Evolutionary conservation across 352 stramenopile genomes (phyloP), one percentile per base, ranked within the genome.

Genomic region (Phytophthora pseudosyringae): DNA sequence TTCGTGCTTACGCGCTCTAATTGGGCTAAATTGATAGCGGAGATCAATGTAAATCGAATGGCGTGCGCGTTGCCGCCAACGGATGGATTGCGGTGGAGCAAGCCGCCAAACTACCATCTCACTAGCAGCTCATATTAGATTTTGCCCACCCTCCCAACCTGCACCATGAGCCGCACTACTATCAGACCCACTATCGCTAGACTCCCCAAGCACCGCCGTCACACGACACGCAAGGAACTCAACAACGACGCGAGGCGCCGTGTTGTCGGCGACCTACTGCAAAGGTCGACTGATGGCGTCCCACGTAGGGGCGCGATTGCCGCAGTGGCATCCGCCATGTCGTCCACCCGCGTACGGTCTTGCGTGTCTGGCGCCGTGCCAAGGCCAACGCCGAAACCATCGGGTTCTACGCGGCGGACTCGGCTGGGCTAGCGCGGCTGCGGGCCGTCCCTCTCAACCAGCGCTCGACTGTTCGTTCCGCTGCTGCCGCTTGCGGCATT

Each of bases 401-500:
- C 4, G 48, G 32, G 5, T 16, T 13, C 33, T 56, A 56, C 18
- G 8, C 33, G 5, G 15, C 48, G 18, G 13, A 18, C 8, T 35
- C 48, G 21, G 29, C 4, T 33, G 26, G 1, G 8, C n/a, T 59
- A n/a, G 51, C 39, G 28, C 38, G 51, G 2, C 28, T 50, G 26
- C 15, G n/a, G 9, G 39, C 26, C 28, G 51, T 50, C 4, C 28
- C 39, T 1, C 26, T 50, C 9, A 49, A 28, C 15, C 39, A 59
- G 38, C 38, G 38, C 26, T 50, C 29, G 4, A 59, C 51, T 4
- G 43, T 59, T 50, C 36, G 39, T 15, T 59, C 28, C 4, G 36
- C 51, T 1, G 39, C 52, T 5, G 38, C 29, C 5, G 52, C 40
- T 6, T 45, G 26, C n/a, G 40, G 4, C 35, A 40, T 40, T 18